Percentiles rank a stretch among this genome's conserved stretches.
These are phyloP conservation scores for Sanghuangporus weigelae DNA, from an alignment of 1,284 basidiomycete species.

Conservation along the genomic window DNA sequence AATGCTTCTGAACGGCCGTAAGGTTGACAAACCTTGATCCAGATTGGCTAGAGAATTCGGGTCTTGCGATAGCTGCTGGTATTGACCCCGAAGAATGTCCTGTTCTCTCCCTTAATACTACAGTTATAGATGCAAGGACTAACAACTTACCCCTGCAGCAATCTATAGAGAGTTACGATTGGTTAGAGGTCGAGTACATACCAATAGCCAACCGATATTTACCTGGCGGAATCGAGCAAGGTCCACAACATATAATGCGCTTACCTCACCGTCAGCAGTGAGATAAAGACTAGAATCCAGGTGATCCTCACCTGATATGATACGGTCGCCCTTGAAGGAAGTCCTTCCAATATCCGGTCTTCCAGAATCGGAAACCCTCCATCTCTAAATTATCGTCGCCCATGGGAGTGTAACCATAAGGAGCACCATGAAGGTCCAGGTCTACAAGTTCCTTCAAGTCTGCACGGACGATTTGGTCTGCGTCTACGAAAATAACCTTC, in stretches of 20 bases:
- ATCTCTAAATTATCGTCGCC: slow-evolving; percentile 92
- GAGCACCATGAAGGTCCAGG: slow-evolving; percentile 84
- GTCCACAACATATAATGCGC: slow-evolving; percentile 94
- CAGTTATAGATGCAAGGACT: not conserved
- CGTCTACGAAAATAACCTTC: slow-evolving; percentile 98
- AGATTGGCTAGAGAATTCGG: slow-evolving; percentile 92
- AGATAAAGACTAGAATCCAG: not conserved
- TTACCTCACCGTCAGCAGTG: slow-evolving; percentile 27
- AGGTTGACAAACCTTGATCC: slow-evolving; percentile 67
- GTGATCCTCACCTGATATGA: slow-evolving; percentile 76
- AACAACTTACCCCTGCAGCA: slow-evolving; percentile 67
- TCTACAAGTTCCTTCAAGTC: slow-evolving; percentile 92
- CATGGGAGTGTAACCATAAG: slow-evolving; percentile 97
- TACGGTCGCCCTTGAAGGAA: slow-evolving; percentile 79
- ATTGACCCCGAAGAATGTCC: slow-evolving; percentile 89
- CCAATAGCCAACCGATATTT: slow-evolving; percentile 20
- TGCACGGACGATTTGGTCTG: slow-evolving; percentile 94
- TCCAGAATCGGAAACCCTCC: slow-evolving; percentile 99
- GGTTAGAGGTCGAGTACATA: not conserved
- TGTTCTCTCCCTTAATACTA: slow-evolving; percentile 32
- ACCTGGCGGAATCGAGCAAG: slow-evolving; percentile 91
- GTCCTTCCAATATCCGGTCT: slow-evolving; percentile 90
- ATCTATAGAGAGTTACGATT: slow-evolving; percentile 36
- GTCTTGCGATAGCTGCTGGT: slow-evolving; percentile 91
- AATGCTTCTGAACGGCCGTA: not conserved